These are phyloP conservation scores for Bruguiera gymnorhiza DNA, from an alignment of 345 rosid genomes.

Conservation along the genomic window DNA sequence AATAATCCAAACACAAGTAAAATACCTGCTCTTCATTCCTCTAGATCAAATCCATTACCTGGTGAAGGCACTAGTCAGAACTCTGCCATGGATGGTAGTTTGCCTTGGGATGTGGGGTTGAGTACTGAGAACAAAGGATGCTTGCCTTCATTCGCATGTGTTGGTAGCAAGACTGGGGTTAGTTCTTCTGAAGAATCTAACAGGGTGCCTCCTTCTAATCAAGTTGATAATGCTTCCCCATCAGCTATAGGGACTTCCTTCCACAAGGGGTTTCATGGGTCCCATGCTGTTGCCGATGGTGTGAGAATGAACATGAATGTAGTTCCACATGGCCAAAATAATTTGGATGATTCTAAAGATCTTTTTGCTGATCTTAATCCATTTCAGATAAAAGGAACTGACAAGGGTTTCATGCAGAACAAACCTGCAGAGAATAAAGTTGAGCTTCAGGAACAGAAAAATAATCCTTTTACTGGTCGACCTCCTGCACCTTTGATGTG, in stretches of 20 bases:
- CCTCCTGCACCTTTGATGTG: conserved; percentile 76
- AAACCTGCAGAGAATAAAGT: conserved; percentile 50
- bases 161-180: conserved; percentile 41
- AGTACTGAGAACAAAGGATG: conserved; percentile 38
- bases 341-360: conserved; percentile 60
- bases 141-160: conserved; percentile 30
- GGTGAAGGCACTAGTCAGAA: conserved; percentile 75
- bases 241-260: conserved; percentile 43
- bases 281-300: conserved; percentile 51
- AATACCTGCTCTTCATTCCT: conserved; percentile 39
- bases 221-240: conserved; percentile 47
- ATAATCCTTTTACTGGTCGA: conserved; percentile 51
- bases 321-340: conserved; percentile 63
- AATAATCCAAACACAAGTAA: conserved; percentile 45
- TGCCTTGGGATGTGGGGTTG: conserved; percentile 34
- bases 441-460: conserved; percentile 54
- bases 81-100: conserved; percentile 35
- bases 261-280: conserved; percentile 61
- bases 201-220: conserved; percentile 39
- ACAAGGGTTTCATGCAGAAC: conserved; percentile 51
- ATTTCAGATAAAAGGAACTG: conserved; percentile 79
- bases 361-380: conserved; percentile 97
- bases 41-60: conserved; percentile 42
- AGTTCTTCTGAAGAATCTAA: conserved; percentile 52
- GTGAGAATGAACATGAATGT: conserved; percentile 67